Conservation (phyloP, 768 basidiomycete species). For the Leccinum boreale region DNA sequence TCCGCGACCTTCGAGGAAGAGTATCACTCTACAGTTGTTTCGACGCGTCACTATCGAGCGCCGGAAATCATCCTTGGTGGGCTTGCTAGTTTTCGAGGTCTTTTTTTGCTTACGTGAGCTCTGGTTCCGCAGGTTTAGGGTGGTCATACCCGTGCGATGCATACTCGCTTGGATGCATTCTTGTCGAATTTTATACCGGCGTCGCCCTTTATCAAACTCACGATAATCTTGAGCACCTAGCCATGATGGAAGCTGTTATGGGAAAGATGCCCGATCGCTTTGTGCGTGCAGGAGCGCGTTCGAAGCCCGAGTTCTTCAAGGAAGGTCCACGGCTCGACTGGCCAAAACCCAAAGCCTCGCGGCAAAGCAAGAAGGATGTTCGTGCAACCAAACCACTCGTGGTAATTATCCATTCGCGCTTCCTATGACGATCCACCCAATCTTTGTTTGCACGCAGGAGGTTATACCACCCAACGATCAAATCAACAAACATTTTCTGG, state of each 20-base stretch:
- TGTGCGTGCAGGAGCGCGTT: slow-evolving; percentile 66
- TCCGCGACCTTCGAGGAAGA: slow-evolving; percentile 97
- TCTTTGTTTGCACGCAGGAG: slow-evolving; percentile 46
- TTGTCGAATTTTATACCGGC: slow-evolving; percentile 98
- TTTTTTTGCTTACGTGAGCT: slow-evolving; percentile 15
- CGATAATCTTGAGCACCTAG: slow-evolving; percentile 97
- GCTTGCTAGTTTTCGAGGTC: slow-evolving; percentile 24
- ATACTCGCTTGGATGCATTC: slow-evolving; percentile 96
- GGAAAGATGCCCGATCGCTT: slow-evolving; percentile 94
- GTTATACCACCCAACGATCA: slow-evolving; percentile 77
- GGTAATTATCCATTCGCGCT: slow-evolving; percentile 43
- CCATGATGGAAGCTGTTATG: slow-evolving; percentile 99
- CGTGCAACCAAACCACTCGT: slow-evolving; percentile 73
- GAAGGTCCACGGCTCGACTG: slow-evolving; percentile 83
- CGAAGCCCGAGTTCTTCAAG: slow-evolving; percentile 93
- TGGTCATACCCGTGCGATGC: slow-evolving; percentile 99
- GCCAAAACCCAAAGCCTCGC: slow-evolving; percentile 84
- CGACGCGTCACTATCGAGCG: slow-evolving; percentile 96
- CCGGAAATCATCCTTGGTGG: slow-evolving; percentile 97
- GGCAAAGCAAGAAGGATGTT: slow-evolving; percentile 93
- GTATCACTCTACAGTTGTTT: slow-evolving; percentile 97
- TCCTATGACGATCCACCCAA: slow-evolving; percentile 1
- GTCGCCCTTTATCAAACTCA: slow-evolving; percentile 99
- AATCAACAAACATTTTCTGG: slow-evolving; percentile 77
- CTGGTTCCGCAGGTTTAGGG: slow-evolving; percentile 66